Percentiles rank a stretch among this genome's conserved stretches.
These are phyloP conservation scores for Eucalyptus virginea DNA, from an alignment of 345 rosid species.

Conservation along the genomic window DNA sequence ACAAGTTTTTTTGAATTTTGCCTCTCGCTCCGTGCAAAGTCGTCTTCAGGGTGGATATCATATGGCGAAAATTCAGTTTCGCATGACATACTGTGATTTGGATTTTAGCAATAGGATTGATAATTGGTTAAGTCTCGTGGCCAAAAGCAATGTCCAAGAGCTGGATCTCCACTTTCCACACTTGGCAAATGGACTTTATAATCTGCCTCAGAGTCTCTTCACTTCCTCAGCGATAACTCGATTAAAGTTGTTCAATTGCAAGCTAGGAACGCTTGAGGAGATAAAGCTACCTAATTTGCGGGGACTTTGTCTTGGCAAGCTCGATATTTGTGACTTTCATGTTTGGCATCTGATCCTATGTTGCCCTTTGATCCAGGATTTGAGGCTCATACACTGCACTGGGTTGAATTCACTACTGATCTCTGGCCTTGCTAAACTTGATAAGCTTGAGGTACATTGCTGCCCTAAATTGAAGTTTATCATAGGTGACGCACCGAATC, in stretches of 20 bases:
- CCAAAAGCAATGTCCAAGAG: constrained; percentile 3
- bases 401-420: neutral
- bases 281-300: constrained; percentile 2
- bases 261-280: neutral
- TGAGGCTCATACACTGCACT: constrained; percentile 7
- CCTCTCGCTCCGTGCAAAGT: constrained; percentile 1
- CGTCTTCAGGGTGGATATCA: neutral
- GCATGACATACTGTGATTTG: neutral
- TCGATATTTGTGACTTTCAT: neutral
- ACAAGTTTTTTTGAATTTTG: neutral
- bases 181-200: neutral
- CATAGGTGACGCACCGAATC: constrained; percentile 4
- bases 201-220: constrained; percentile 3
- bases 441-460: constrained; percentile 13
- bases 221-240: neutral
- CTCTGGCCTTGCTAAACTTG: neutral
- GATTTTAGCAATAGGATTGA: neutral
- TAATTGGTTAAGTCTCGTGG: constrained; percentile 6
- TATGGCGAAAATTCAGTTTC: constrained; percentile 8
- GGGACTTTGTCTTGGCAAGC: constrained; percentile 8
- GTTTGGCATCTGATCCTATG: neutral
- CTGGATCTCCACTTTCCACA: constrained; percentile 7
- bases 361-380: constrained; percentile 18
- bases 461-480: neutral
- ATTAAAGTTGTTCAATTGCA: constrained; percentile 12